These are phyloP conservation scores for Globisporangium spiculum DNA, from an alignment of 352 stramenopile species.

Conservation along the genomic window DNA sequence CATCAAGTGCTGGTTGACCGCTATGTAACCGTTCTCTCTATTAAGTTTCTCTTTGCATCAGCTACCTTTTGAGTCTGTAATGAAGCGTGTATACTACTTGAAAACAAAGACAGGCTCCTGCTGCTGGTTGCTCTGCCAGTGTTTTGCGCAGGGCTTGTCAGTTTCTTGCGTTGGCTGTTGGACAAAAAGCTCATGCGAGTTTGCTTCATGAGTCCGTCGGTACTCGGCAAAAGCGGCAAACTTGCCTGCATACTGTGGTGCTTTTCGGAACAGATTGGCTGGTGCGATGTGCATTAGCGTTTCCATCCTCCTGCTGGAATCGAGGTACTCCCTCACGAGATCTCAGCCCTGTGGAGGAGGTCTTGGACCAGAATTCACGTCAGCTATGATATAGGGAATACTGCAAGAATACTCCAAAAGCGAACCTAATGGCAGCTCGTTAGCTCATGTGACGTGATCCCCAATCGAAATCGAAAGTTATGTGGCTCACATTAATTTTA, in stretches of 20 bases:
- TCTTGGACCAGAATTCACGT: no score
- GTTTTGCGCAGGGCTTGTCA: slow-evolving; percentile 65
- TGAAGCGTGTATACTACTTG: neutral
- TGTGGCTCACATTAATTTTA: neutral
- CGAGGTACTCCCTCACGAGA: no score
- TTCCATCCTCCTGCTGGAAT: slow-evolving; percentile 48
- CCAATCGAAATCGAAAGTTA: neutral
- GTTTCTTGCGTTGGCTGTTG: slow-evolving; percentile 78
- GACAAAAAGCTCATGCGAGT: slow-evolving; percentile 33
- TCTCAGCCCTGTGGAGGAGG: no score
- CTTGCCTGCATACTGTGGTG: slow-evolving; percentile 40
- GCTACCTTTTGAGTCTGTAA: neutral
- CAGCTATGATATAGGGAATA: no score
- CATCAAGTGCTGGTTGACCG: neutral
- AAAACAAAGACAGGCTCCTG: neutral
- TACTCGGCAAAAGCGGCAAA: slow-evolving; percentile 56
- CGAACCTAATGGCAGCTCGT: neutral
- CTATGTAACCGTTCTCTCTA: neutral
- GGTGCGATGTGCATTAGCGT: slow-evolving; percentile 66
- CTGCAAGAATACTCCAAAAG: no score
- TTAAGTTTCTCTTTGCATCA: slow-evolving; percentile 12
- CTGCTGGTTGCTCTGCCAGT: slow-evolving; percentile 33
- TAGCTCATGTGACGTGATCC: neutral
- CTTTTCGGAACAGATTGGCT: slow-evolving; percentile 42
- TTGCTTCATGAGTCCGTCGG: slow-evolving; percentile 38